Percentiles rank a stretch among this genome's conserved stretches.
Evolutionary conservation across 106 monocot genomes (phyloP).

Genomic region (Acorus gramineus): DNA sequence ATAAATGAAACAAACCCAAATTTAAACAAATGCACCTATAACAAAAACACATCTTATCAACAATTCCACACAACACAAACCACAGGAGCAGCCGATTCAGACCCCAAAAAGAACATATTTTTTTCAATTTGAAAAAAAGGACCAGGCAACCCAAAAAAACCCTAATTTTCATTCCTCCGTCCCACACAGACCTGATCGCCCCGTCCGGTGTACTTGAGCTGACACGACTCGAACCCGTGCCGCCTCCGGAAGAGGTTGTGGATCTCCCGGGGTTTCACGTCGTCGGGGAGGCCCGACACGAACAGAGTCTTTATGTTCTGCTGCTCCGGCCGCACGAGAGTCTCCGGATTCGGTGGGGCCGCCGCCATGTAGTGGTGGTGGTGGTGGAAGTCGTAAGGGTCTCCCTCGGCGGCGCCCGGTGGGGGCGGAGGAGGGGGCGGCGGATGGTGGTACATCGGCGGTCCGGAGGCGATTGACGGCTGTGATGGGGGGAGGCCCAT

Average conservation of each 20-base stretch:
- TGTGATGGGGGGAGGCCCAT: too few relatives aligned
- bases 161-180: too few relatives aligned
- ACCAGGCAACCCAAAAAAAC: not conserved
- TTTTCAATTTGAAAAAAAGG: not conserved
- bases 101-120: too few relatives aligned
- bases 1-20: too few relatives aligned
- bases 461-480: too few relatives aligned
- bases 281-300: constrained; percentile 68
- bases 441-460: not conserved
- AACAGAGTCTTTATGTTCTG: constrained; percentile 58
- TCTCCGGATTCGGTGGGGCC: not conserved
- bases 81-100: too few relatives aligned
- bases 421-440: not conserved
- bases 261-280: constrained; percentile 86
- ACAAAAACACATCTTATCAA: too few relatives aligned
- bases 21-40: too few relatives aligned
- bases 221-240: constrained; percentile 62
- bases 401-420: constrained; percentile 1
- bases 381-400: constrained; percentile 3
- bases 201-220: constrained; percentile 77
- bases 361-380: constrained; percentile 3
- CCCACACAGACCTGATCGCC: constrained; percentile 44
- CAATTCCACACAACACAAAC: too few relatives aligned
- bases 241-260: constrained; percentile 75
- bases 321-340: constrained; percentile 26